A percentile compares a stretch with the other conserved stretches of the same genome.
These are phyloP conservation scores for Phytophthora multivora DNA, from an alignment of 352 stramenopile species.

Conservation along the genomic window DNA sequence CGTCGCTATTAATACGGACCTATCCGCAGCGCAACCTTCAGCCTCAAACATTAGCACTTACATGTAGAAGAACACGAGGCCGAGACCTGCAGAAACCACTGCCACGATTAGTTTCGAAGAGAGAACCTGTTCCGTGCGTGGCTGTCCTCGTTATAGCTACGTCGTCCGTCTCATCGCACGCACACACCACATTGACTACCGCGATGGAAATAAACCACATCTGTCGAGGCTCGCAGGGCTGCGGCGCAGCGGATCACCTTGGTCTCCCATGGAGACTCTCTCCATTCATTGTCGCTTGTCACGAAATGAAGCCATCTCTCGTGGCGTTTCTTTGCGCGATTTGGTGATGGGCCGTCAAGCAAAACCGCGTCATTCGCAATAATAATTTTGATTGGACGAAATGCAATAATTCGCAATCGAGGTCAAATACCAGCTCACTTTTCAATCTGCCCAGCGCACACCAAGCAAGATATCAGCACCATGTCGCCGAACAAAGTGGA, in stretches of 20 bases:
- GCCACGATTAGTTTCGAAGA: constrained; percentile 26
- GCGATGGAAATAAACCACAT: constrained; percentile 17
- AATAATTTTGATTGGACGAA: constrained; percentile 20
- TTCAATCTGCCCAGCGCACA: not conserved
- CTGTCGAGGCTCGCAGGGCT: not conserved
- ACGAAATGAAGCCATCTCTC: constrained; percentile 10
- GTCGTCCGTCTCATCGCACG: constrained; percentile 12
- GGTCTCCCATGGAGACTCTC: too few species aligned
- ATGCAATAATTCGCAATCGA: constrained; percentile 4
- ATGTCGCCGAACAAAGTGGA: constrained; percentile 22
- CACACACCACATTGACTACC: not conserved
- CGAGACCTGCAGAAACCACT: constrained; percentile 23
- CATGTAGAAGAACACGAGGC: constrained; percentile 17
- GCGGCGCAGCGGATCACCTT: not conserved
- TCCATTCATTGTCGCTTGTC: not conserved
- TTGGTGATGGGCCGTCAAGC: constrained; percentile 14
- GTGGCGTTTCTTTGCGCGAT: constrained; percentile 17
- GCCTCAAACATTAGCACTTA: constrained; percentile 1
- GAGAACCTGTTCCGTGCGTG: not conserved
- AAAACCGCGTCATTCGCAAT: constrained; percentile 20
- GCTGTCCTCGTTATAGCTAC: constrained; percentile 18
- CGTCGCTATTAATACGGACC: constrained; percentile 34
- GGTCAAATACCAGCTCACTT: constrained; percentile 6
- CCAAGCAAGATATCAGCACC: not conserved
- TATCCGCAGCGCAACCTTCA: constrained; percentile 2